Conservation (phyloP, 495 filamentous ascomycete species). For the Tetracladium marchalianum region DNA sequence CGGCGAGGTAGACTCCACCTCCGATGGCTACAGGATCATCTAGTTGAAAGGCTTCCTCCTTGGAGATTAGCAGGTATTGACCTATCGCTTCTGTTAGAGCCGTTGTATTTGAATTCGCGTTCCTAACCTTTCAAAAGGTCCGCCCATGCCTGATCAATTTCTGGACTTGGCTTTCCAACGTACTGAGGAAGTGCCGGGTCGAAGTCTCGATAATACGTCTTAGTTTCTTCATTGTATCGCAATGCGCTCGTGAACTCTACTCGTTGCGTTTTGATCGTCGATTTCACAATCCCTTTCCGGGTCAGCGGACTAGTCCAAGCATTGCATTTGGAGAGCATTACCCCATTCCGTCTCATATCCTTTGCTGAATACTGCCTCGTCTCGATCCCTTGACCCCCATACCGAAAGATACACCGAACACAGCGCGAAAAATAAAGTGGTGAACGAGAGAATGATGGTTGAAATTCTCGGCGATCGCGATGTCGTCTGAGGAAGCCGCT, state of each 20-base stretch:
- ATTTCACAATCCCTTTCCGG: slow-evolving; percentile 2
- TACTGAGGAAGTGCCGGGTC: slow-evolving; percentile 8
- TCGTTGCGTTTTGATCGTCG: background rate
- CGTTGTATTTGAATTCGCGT: too few relatives aligned
- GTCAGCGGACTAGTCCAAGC: background rate
- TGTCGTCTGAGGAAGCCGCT: background rate
- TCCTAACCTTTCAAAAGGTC: slow-evolving; percentile 5
- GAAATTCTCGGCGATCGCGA: background rate
- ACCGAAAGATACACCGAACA: slow-evolving; percentile 1
- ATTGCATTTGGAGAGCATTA: background rate
- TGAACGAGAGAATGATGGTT: background rate
- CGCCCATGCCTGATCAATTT: slow-evolving; percentile 14
- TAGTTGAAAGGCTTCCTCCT: slow-evolving; percentile 12
- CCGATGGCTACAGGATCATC: slow-evolving; percentile 6
- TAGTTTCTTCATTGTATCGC: slow-evolving; percentile 7
- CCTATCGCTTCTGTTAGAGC: background rate
- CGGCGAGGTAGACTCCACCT: slow-evolving; percentile 2
- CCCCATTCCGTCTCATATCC: slow-evolving; percentile 6
- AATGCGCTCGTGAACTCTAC: slow-evolving; percentile 9
- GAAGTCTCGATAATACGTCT: slow-evolving; percentile 6
- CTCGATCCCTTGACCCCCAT: background rate
- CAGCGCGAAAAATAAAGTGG: background rate
- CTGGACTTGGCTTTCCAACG: slow-evolving; percentile 6
- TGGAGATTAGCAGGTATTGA: slow-evolving; percentile 10
- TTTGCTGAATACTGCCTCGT: background rate